Evolutionary conservation across 495 filamentous ascomycete species (phyloP).

Genomic region (Parathielavia appendiculata): DNA sequence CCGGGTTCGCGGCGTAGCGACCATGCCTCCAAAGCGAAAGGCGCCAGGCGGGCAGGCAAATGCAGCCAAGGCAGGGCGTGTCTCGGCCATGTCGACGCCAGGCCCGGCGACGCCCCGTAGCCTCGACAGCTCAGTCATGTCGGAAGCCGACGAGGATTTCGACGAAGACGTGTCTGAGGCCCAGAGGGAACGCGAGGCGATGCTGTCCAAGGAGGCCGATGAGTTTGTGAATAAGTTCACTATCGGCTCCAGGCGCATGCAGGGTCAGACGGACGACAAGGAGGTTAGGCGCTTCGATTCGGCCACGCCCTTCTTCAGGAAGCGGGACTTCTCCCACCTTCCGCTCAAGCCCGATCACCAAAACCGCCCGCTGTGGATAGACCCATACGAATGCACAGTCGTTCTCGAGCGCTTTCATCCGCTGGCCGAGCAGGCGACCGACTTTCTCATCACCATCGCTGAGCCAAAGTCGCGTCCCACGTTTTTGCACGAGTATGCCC

Average conservation of each 20-base stretch:
- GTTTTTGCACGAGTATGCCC: constrained; percentile 85
- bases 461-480: constrained; percentile 85
- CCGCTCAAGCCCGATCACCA: constrained; percentile 81
- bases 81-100: constrained; percentile 62
- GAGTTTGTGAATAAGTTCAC: constrained; percentile 48
- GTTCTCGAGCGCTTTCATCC: constrained; percentile 95
- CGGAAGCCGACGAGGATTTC: constrained; percentile 54
- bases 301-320: constrained; percentile 45
- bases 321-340: constrained; percentile 71
- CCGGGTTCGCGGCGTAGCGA: constrained; percentile 18
- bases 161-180: constrained; percentile 62
- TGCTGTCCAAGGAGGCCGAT: constrained; percentile 57
- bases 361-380: constrained; percentile 87
- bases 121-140: constrained; percentile 53
- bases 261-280: constrained; percentile 21
- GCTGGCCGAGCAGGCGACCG: constrained; percentile 75
- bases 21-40: constrained; percentile 77
- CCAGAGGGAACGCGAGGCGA: constrained; percentile 46
- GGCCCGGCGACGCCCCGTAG: constrained; percentile 61
- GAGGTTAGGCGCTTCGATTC: constrained; percentile 36
- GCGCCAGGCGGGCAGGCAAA: constrained; percentile 53
- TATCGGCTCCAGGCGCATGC: constrained; percentile 47
- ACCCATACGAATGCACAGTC: constrained; percentile 75
- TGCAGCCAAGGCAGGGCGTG: constrained; percentile 49
- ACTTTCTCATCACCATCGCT: constrained; percentile 92